Evolutionary conservation across 2,329 filamentous ascomycete genomes (phyloP).

Genomic region (Tricladium varicosporioides): DNA sequence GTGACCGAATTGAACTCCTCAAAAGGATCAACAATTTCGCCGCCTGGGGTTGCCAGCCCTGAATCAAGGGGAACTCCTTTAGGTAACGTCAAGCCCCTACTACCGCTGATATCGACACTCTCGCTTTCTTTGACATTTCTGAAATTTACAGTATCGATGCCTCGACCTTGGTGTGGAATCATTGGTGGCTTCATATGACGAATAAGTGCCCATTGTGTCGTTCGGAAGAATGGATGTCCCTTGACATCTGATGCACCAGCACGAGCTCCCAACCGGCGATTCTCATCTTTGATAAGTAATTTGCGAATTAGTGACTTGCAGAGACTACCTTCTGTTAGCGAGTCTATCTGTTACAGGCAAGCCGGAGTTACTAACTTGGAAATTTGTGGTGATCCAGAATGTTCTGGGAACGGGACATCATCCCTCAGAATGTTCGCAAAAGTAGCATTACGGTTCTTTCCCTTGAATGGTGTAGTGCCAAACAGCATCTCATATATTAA

Average conservation of each 20-base stretch:
- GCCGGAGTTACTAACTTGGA: conserved; percentile 71
- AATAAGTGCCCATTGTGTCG: conserved; percentile 94
- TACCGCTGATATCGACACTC: conserved; percentile 78
- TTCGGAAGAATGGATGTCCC: conserved; percentile 90
- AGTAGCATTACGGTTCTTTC: conserved; percentile 96
- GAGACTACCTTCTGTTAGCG: conserved; percentile 56
- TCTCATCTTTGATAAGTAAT: conserved; percentile 96
- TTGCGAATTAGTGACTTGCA: conserved; percentile 97
- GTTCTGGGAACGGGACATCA: conserved; percentile 93
- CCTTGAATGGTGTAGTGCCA: conserved; percentile 98
- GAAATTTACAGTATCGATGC: conserved; percentile 94
- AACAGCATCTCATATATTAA: conserved; percentile 99
- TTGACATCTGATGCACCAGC: conserved; percentile 98
- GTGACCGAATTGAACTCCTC: conserved; percentile 99
- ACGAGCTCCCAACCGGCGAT: conserved; percentile 85
- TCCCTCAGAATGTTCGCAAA: conserved; percentile 97
- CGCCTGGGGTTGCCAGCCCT: conserved; percentile 79
- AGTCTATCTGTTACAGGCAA: not conserved
- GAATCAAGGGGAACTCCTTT: conserved; percentile 87
- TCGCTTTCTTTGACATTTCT: conserved; percentile 96
- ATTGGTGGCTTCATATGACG: conserved; percentile 98
- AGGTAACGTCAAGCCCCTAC: conserved; percentile 44
- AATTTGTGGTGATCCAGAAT: conserved; percentile 77
- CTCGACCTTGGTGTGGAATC: conserved; percentile 85
- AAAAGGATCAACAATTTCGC: conserved; percentile 83